Percentiles rank a stretch among this genome's conserved stretches.
Conservation (phyloP, 2,329 filamentous ascomycete species). For the Epichloe uncinata region DNA sequence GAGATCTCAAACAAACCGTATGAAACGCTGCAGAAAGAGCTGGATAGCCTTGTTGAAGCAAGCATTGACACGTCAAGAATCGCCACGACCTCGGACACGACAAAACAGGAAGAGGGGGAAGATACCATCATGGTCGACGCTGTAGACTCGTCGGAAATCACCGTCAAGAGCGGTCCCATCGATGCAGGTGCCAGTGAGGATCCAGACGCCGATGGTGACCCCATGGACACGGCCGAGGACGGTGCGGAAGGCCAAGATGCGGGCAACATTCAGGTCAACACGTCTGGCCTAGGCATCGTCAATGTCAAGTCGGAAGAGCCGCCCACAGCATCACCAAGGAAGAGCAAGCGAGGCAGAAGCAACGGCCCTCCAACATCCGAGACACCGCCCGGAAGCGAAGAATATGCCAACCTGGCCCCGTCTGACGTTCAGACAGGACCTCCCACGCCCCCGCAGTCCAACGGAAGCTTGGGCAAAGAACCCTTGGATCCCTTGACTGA, state of each 20-base stretch:
- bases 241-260: constrained; percentile 22
- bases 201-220: constrained; percentile 17
- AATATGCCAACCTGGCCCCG: constrained; percentile 23
- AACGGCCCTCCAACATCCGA: constrained; percentile 18
- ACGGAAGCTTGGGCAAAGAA: constrained; percentile 39
- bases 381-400: constrained; percentile 36
- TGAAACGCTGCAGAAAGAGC: constrained; percentile 56
- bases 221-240: constrained; percentile 24
- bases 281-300: constrained; percentile 22
- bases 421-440: constrained; percentile 27
- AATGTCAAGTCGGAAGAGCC: constrained; percentile 7
- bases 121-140: constrained; percentile 42
- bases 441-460: constrained; percentile 55
- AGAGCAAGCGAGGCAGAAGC: constrained; percentile 13
- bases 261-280: constrained; percentile 33
- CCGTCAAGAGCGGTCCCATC: constrained; percentile 22
- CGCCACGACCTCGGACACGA: constrained; percentile 23
- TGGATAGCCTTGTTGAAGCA: constrained; percentile 60
- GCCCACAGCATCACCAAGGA: constrained; percentile 10
- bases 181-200: constrained; percentile 11
- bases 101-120: constrained; percentile 24
- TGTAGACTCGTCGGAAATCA: constrained; percentile 31
- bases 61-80: constrained; percentile 44
- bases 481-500: constrained; percentile 43
- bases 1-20: constrained; percentile 59